Base-by-base conservation (phyloP, 2,329 filamentous ascomycete species). In the Aspergillus japonicus region DNA sequence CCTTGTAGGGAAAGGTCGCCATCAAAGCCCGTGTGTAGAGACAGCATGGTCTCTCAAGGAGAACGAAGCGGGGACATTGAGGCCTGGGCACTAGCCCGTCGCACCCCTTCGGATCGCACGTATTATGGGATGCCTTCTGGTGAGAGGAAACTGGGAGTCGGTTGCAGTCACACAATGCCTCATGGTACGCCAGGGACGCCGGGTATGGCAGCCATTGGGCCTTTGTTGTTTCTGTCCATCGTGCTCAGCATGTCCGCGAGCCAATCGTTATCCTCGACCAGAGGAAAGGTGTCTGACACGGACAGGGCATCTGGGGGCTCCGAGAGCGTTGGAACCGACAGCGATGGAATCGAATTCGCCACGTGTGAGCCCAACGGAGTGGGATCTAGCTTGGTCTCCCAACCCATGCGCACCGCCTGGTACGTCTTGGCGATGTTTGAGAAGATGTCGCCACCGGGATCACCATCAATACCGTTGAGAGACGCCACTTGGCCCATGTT, bases 401-500 rank as follows among this genome's bases (percentile, higher is more conserved):
- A 60, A 1, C 58, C 58, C 49, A 60, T 42, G 14, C 35, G 58
- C 19, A 60, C 53, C 5, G 53, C 50, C 10, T 49, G 49, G 33
- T 60, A 60, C 49, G 42, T 60, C 44, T 56, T 56, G 16, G 58
- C 58, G 7, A 60, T 50, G 1, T 14, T 49, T 1, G 58, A 60
- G 29, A 56, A 60, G 19, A 60, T 23, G 29, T 60, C 58, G 21
- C 53, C 50, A 2, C 51, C 58, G 5, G 53, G 31, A 14, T 56
- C 53, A 6, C 58, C 58, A 19, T 52, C 53, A 21, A 60, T 14
- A 4, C 53, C 48, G 16, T 54, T 50, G 2, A 55, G 33, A 12
- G 42, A 21, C 5, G 58, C 42, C 8, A 60, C 58, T n/a, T 48
- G 39, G 5, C 31, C 33, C 58, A 60, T 60, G 2, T 56, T 53